Conservation (phyloP, 164 flowering plant genomes). For the Stephania japonica region DNA sequence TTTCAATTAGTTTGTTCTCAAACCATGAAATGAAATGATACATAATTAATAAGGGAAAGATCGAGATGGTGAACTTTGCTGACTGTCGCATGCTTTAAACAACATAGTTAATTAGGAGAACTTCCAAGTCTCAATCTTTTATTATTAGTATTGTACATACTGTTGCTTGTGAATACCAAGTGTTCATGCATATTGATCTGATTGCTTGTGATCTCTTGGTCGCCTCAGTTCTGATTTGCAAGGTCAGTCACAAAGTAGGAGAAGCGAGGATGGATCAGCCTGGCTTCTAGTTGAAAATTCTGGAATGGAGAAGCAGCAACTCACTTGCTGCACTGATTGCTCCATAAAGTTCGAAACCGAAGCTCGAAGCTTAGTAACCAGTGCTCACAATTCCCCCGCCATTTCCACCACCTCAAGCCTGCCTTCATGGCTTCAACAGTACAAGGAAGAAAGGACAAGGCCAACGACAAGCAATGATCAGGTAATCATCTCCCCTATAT, state of each 20-base stretch:
- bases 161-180: too few species aligned
- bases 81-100: too few species aligned
- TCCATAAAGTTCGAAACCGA: conserved; percentile 45
- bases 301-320: conserved; percentile 37
- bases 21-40: background rate
- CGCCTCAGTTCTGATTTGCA: conserved; percentile 29
- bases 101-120: too few species aligned
- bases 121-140: background rate
- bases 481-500: conserved; percentile 27
- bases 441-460: conserved; percentile 49
- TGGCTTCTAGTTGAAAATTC: conserved; percentile 26
- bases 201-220: background rate
- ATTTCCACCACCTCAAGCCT: conserved; percentile 40
- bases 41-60: too few species aligned
- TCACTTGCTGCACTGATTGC: conserved; percentile 49
- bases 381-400: conserved; percentile 27
- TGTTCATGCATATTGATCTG: background rate
- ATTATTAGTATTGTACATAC: too few species aligned
- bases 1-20: background rate
- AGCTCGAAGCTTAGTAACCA: conserved; percentile 35
- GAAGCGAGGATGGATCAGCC: conserved; percentile 30
- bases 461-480: conserved; percentile 30
- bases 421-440: conserved; percentile 89
- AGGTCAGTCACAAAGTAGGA: conserved; percentile 34
- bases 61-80: too few species aligned